Evolutionary conservation across 2,329 filamentous ascomycete genomes (phyloP), one percentile per base, ranked within the genome.

Genomic region (Botrytis hyacinthi): DNA sequence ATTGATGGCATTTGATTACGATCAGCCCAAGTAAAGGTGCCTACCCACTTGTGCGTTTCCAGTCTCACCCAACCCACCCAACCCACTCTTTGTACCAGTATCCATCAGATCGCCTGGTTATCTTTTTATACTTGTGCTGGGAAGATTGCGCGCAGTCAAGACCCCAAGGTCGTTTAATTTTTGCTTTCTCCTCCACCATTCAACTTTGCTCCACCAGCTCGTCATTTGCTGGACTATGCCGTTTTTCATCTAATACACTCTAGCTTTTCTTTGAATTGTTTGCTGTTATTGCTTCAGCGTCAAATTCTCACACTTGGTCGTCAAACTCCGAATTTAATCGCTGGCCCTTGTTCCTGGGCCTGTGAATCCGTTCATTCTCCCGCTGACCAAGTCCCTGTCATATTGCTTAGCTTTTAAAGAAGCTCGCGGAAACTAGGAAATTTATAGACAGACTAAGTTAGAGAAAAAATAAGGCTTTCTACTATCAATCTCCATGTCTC

Each of bases 101-200:
- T 63, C 57, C 63, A 46, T 51, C 44, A 12, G 65, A 40, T 67
- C 46, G 65, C 65, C 65, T 67, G 48, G 32, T 35, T 51, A 14
- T 66, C 44, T 42, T 63, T 51, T 26, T 26, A 14, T 37, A 44
- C 26, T 67, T 67, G 63, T 37, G 63, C 44, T 48, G 32, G 44
- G 44, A 66, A 48, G 63, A 67, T 67, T 61, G 59, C 63, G 32
- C 60, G 60, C 63, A 67, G 65, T 35, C 42, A 48, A 48, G 46
- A 29, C 51, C 18, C 18, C 51, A 48, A 16, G 62, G 44, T 48
- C 35, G 35, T 68, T 40, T 68, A 32, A 37, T 57, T 57, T 32
- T 42, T 57, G 48, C 48, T 57, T 42, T 10, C 35, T 18, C 66
- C 66, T 68, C 66, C 26, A 59, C 70, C 70, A 72, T n/a, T 67